These are phyloP conservation scores for Russula earlei DNA, from an alignment of 768 basidiomycete genomes.

Conservation along the genomic window DNA sequence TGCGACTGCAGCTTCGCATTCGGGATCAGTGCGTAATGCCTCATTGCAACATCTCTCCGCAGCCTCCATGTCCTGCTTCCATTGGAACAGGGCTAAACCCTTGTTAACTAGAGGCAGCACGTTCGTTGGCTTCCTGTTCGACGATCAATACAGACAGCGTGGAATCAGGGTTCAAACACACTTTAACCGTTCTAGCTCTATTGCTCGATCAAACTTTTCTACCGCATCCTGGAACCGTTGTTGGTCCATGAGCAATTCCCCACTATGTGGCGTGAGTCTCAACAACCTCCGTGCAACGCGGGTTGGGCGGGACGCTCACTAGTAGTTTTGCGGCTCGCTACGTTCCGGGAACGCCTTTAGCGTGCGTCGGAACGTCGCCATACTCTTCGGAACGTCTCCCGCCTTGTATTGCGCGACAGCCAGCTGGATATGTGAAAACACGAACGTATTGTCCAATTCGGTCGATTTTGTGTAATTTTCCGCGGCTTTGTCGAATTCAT, in stretches of 20 bases:
- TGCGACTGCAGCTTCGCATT: conserved; percentile 94
- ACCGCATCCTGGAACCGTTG: conserved; percentile 79
- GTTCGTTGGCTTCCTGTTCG: conserved; percentile 42
- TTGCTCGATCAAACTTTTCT: conserved; percentile 86
- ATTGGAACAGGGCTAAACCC: conserved; percentile 92
- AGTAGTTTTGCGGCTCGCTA: conserved; percentile 91
- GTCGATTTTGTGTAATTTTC: conserved; percentile 87
- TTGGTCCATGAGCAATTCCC: conserved; percentile 91
- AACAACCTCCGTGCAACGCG: not conserved
- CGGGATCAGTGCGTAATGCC: conserved; percentile 79
- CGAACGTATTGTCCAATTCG: conserved; percentile 78
- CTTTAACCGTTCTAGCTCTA: conserved; percentile 79
- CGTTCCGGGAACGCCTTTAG: conserved; percentile 76
- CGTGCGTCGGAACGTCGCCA: conserved; percentile 85
- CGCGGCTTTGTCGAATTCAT: conserved; percentile 76
- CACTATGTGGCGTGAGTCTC: conserved; percentile 38
- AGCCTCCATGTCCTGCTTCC: conserved; percentile 78
- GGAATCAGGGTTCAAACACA: conserved; percentile 26
- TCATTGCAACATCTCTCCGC: conserved; percentile 84
- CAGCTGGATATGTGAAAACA: conserved; percentile 95
- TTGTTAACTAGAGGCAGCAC: conserved; percentile 96
- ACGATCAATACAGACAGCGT: conserved; percentile 20
- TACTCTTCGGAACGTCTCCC: conserved; percentile 65
- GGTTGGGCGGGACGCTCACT: conserved; percentile 41
- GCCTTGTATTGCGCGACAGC: conserved; percentile 97